phyloP scores from a whole-genome alignment of 208 protist species.

The Trypanosomatidae sp. region DNA sequence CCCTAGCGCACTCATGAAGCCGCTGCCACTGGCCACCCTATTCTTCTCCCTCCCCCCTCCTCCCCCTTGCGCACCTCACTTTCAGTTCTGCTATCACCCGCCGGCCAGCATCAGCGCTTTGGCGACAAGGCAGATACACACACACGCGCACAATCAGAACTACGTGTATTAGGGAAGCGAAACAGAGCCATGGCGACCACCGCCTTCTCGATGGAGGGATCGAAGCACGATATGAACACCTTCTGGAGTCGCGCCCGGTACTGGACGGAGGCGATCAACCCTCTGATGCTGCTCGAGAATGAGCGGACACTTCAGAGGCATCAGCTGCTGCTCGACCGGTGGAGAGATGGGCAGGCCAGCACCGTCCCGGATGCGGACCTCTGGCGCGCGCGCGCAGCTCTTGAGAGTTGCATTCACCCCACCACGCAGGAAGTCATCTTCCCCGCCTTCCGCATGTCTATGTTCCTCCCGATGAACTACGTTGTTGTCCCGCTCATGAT shows the following conservation, averaged over 20 bases:
- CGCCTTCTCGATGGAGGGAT: constrained; percentile 52
- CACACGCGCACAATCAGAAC: not conserved
- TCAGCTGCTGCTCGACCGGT: constrained; percentile 55
- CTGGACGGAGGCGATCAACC: constrained; percentile 86
- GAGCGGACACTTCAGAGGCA: constrained; percentile 43
- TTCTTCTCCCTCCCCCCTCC: not conserved
- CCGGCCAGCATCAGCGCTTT: no score
- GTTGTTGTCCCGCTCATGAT: constrained; percentile 92
- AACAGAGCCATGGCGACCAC: not conserved
- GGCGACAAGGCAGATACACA: not conserved
- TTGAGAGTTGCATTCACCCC: constrained; percentile 91
- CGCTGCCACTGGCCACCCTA: not conserved
- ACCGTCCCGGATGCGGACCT: constrained; percentile 61
- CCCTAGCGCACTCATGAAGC: not conserved
- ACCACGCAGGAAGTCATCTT: constrained; percentile 89
- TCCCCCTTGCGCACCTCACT: not conserved
- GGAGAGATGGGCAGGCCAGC: constrained; percentile 33
- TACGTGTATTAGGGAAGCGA: no score
- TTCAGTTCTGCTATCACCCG: not conserved
- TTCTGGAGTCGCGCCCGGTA: constrained; percentile 83
- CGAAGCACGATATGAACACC: constrained; percentile 83
- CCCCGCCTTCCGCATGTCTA: constrained; percentile 90
- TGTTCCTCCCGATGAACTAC: constrained; percentile 93
- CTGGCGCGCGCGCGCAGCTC: constrained; percentile 81
- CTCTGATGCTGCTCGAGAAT: constrained; percentile 62